Conservation (phyloP, 2,329 filamentous ascomycete genomes). For the Chalaropsis thielavioides region DNA sequence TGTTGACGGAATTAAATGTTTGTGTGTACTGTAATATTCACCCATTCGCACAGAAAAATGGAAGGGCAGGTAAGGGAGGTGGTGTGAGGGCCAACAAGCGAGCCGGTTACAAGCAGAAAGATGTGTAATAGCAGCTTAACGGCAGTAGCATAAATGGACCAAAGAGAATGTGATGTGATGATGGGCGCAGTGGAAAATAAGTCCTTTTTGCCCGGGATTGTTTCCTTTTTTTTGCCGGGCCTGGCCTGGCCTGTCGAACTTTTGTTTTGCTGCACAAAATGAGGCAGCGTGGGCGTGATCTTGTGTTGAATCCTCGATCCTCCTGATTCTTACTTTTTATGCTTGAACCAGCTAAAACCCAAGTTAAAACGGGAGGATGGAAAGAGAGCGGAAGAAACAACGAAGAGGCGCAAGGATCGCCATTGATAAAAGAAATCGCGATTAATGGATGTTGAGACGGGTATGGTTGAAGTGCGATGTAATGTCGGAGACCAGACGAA, state of each 20-base stretch:
- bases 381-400: background rate
- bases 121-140: too few relatives aligned
- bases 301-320: background rate
- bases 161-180: background rate
- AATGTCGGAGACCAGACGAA: background rate
- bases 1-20: background rate
- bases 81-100: too few relatives aligned
- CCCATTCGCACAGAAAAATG: background rate
- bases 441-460: background rate
- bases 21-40: background rate
- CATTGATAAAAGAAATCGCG: background rate
- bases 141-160: background rate
- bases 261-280: background rate
- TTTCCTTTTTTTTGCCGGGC: background rate
- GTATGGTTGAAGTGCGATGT: background rate
- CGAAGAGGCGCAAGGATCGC: background rate
- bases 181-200: background rate
- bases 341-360: background rate
- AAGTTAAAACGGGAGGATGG: background rate
- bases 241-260: background rate
- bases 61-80: background rate
- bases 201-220: background rate
- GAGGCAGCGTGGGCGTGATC: constrained; percentile 1
- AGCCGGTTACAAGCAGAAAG: too few relatives aligned
- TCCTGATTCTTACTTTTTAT: background rate